Evolutionary conservation across 2,329 filamentous ascomycete species (phyloP), one percentile per base, ranked within the genome.

Genomic region (Xylaria sp.): DNA sequence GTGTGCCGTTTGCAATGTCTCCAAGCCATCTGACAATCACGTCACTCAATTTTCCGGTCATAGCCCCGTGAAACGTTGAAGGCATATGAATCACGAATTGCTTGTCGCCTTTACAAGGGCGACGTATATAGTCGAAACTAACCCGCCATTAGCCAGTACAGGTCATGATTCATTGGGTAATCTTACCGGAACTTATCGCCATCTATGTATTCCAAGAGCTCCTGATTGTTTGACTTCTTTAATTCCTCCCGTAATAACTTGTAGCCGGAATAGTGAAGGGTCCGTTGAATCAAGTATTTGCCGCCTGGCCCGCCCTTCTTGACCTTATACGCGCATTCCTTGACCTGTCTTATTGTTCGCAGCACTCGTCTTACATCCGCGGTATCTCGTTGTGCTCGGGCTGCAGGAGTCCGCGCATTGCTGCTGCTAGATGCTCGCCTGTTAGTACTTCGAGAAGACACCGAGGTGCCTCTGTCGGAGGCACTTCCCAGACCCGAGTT

Each of bases 11-110:
- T 51, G 4, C 20, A 20, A 65, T 56, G 0, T 61, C n/a, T 0
- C 0, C 5, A 44, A 61, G 63, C 63, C 63, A 65, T n/a, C 2
- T 13, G 2, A 5, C 9, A 51, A 65, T 36, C 13, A 44, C 22
- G 11, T n/a, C 9, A 10, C 11, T 51, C 1, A 65, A 31, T 11
- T 31, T 13, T 5, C 56, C 44, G 22, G 57, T 42, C 50, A 65
- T 56, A 1, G 20, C 9, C 10, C 38, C 44, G 25, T 44, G 42
- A 15, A 65, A 65, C 4, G 4, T 20, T 2, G 57, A 65, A 27
- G 57, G 36, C 57, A 56, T 50, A 45, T 56, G 63, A 31, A 65
- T 65, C n/a, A 57, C 51, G 20, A 65, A 65, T 6, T 65, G 57
- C 50, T 65, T 65, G 17, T 56, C 33, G 33, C 44, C 63, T 45